Evolutionary conservation across 306 rosid genomes (phyloP).

Genomic region (Lagenaria siceraria): DNA sequence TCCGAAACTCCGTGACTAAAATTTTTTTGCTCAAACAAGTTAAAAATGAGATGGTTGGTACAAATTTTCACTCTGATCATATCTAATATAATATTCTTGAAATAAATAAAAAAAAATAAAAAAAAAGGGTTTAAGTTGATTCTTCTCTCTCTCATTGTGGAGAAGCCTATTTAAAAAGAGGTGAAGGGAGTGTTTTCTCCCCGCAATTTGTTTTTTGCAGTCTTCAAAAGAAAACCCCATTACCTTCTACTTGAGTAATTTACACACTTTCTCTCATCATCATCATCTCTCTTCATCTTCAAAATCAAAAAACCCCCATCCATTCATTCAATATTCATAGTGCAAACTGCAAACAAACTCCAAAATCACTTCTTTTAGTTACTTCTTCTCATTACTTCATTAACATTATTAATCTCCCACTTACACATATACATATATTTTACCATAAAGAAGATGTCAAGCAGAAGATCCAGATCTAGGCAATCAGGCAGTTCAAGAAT

Average conservation of each 20-base stretch:
- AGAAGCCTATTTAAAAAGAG: not conserved
- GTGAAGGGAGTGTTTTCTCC: not conserved
- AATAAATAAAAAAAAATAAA: not conserved
- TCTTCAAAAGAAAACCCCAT: not conserved
- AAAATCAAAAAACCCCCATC: not conserved
- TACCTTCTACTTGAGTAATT: not conserved
- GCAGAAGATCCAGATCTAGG: constrained; percentile 17
- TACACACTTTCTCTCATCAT: not conserved
- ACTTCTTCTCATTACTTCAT: too few relatives aligned
- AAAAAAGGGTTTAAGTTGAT: not conserved
- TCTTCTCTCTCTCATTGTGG: not conserved
- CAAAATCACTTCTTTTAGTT: too few relatives aligned
- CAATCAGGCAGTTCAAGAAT: constrained; percentile 69
- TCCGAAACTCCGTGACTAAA: too few relatives aligned
- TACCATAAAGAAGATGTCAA: not conserved
- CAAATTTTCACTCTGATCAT: too few relatives aligned
- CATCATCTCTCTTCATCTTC: not conserved
- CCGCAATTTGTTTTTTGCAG: constrained; percentile 3
- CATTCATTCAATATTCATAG: too few relatives aligned
- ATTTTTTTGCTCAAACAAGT: too few relatives aligned
- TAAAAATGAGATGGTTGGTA: too few relatives aligned
- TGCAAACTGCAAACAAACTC: too few relatives aligned
- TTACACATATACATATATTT: too few relatives aligned
- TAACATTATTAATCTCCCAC: too few relatives aligned
- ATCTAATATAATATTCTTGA: too few relatives aligned